Evolutionary conservation across 345 rosid species (phyloP).

Genomic region (Citrus glauca): DNA sequence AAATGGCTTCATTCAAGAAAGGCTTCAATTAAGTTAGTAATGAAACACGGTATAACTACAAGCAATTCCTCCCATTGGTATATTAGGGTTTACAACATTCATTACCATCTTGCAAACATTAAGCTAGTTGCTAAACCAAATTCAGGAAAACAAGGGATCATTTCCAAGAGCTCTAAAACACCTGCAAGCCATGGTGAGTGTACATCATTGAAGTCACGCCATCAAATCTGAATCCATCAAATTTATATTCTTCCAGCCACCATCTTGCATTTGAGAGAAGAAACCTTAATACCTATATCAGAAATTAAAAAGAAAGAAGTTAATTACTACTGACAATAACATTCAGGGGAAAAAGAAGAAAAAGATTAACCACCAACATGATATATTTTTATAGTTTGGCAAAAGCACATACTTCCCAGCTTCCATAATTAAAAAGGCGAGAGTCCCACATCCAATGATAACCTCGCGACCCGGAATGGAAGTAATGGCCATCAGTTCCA

Average conservation of each 20-base stretch:
- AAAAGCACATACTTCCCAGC: conserved; percentile 80
- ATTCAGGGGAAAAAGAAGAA: conserved; percentile 2
- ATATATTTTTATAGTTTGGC: not conserved
- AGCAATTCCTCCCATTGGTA: not conserved
- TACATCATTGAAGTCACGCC: conserved; percentile 99
- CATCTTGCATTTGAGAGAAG: conserved; percentile 96
- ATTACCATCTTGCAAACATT: not conserved
- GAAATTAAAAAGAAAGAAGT: conserved; percentile 12
- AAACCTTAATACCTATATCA: conserved; percentile 66
- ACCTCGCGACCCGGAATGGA: conserved; percentile 84
- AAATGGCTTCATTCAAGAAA: not conserved
- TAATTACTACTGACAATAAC: conserved; percentile 12
- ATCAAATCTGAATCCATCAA: conserved; percentile 97
- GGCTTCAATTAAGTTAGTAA: not conserved
- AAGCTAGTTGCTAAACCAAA: not conserved
- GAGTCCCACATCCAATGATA: conserved; percentile 99
- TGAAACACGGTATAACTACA: not conserved
- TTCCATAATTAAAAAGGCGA: conserved; percentile 95
- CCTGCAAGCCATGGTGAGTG: conserved; percentile 93
- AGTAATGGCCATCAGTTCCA: conserved; percentile 90
- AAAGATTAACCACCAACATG: conserved; percentile 3
- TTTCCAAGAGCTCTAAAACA: conserved; percentile 18
- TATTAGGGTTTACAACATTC: not conserved
- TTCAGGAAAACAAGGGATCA: not conserved
- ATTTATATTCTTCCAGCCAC: conserved; percentile 96